A percentile compares a stretch with the other conserved stretches of the same genome.
Conservation (phyloP, 306 rosid genomes). For the Vachellia collinsii region DNA sequence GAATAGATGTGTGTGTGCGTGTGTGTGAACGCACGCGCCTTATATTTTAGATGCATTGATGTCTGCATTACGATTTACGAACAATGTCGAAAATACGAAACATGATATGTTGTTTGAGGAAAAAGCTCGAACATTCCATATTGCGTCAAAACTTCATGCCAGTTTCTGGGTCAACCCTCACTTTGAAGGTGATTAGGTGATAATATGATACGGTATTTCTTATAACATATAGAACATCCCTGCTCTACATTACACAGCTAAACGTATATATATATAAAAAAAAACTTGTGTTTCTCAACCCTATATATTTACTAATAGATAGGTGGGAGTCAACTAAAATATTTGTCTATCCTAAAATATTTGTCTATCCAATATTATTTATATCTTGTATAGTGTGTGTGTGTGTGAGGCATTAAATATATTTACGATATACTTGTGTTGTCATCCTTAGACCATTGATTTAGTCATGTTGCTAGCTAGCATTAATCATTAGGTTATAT, state of each 20-base stretch:
- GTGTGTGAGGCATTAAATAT: slow-evolving; percentile 43
- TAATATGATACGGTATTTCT: slow-evolving; percentile 23
- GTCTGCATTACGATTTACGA: slow-evolving; percentile 39
- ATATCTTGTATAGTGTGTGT: not conserved
- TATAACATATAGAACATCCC: slow-evolving; percentile 21
- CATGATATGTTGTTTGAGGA: slow-evolving; percentile 32
- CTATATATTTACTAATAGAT: not conserved
- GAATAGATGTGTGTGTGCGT: not conserved
- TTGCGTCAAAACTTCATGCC: slow-evolving; percentile 38
- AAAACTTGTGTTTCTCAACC: slow-evolving; percentile 1
- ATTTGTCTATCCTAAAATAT: not conserved
- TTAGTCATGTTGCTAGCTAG: slow-evolving; percentile 10
- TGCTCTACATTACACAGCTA: slow-evolving; percentile 36
- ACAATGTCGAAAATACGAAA: slow-evolving; percentile 3
- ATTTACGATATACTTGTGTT: slow-evolving; percentile 2
- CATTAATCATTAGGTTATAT: slow-evolving; percentile 44
- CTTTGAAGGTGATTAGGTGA: slow-evolving; percentile 26
- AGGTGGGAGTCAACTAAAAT: slow-evolving; percentile 13
- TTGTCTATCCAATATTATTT: not conserved
- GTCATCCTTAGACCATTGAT: slow-evolving; percentile 52
- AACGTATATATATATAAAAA: not conserved
- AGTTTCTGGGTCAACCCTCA: slow-evolving; percentile 45
- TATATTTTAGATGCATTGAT: slow-evolving; percentile 35
- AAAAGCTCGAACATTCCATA: slow-evolving; percentile 40
- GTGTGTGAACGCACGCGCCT: not conserved